phyloP scores from a whole-genome alignment of 352 stramenopile genomes.

The Elongisporangium undulatum region DNA sequence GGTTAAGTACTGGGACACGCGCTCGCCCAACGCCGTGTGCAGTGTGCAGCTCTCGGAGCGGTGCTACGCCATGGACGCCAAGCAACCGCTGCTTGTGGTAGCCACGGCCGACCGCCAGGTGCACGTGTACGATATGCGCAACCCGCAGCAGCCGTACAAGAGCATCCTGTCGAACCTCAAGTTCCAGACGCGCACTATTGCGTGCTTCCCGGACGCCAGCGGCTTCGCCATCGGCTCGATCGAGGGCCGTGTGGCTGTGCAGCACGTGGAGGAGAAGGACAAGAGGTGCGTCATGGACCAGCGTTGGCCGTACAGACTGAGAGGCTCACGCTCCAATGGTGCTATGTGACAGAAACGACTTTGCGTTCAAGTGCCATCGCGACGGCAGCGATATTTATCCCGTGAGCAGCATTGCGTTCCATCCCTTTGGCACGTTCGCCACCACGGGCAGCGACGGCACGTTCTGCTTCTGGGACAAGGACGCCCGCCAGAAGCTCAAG shows the following conservation, averaged over 20 bases:
- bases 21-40: slow-evolving; percentile 84
- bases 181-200: slow-evolving; percentile 85
- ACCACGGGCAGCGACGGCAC: slow-evolving; percentile 94
- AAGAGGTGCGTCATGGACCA: slow-evolving; percentile 26
- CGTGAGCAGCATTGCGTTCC: slow-evolving; percentile 90
- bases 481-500: slow-evolving; percentile 96
- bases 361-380: slow-evolving; percentile 92
- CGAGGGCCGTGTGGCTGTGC: slow-evolving; percentile 89
- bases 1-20: slow-evolving; percentile 97
- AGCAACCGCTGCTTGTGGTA: slow-evolving; percentile 92
- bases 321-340: background rate
- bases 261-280: slow-evolving; percentile 86
- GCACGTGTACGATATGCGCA: slow-evolving; percentile 83
- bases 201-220: slow-evolving; percentile 84
- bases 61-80: slow-evolving; percentile 94
- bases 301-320: background rate
- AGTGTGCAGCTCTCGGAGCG: slow-evolving; percentile 91
- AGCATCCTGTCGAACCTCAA: slow-evolving; percentile 82
- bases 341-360: slow-evolving; percentile 58
- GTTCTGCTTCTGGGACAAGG: slow-evolving; percentile 99
- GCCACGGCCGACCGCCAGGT: slow-evolving; percentile 89
- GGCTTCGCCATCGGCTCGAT: slow-evolving; percentile 90
- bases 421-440: slow-evolving; percentile 94
- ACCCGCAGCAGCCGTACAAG: slow-evolving; percentile 87
- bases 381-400: slow-evolving; percentile 85